These are phyloP conservation scores for Dissoconium aciculare DNA, from an alignment of 2,329 filamentous ascomycete genomes.

Conservation along the genomic window DNA sequence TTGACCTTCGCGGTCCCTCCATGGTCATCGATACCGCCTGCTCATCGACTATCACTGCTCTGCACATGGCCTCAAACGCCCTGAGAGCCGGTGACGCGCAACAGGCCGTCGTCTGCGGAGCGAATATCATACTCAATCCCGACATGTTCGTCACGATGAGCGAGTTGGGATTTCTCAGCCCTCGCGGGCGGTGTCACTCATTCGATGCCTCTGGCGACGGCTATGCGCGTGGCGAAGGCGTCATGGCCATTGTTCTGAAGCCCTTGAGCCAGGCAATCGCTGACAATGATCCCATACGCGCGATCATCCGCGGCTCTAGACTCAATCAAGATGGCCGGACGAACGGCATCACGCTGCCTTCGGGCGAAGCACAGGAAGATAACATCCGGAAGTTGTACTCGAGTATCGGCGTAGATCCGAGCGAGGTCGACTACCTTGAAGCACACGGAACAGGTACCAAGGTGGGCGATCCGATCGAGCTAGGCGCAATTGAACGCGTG, in stretches of 20 bases:
- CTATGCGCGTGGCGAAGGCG: constrained; percentile 39
- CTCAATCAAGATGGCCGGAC: constrained; percentile 8
- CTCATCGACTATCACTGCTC: constrained; percentile 3
- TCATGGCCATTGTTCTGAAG: constrained; percentile 33
- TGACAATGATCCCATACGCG: constrained; percentile 11
- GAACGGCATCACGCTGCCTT: constrained; percentile 8
- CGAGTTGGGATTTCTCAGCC: constrained; percentile 7
- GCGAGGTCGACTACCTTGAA: constrained; percentile 10
- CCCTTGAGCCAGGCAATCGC: constrained; percentile 8
- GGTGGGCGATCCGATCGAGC: too few species aligned
- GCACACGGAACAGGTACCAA: constrained; percentile 11
- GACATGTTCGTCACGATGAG: constrained; percentile 1
- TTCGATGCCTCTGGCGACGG: constrained; percentile 31
- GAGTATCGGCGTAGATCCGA: constrained; percentile 5
- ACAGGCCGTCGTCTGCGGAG: constrained; percentile 6
- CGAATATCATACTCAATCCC: constrained; percentile 14
- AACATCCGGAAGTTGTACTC: constrained; percentile 9
- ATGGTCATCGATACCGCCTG: constrained; percentile 8
- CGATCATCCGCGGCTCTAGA: constrained; percentile 3
- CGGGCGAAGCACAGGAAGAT: constrained; percentile 8
- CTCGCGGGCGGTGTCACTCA: constrained; percentile 14
- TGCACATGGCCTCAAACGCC: constrained; percentile 4
- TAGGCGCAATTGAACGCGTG: too few species aligned
- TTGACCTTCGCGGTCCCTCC: constrained; percentile 4
- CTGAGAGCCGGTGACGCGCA: constrained; percentile 1